Conservation (phyloP, 345 rosid species). For the Raphanus sativus region DNA sequence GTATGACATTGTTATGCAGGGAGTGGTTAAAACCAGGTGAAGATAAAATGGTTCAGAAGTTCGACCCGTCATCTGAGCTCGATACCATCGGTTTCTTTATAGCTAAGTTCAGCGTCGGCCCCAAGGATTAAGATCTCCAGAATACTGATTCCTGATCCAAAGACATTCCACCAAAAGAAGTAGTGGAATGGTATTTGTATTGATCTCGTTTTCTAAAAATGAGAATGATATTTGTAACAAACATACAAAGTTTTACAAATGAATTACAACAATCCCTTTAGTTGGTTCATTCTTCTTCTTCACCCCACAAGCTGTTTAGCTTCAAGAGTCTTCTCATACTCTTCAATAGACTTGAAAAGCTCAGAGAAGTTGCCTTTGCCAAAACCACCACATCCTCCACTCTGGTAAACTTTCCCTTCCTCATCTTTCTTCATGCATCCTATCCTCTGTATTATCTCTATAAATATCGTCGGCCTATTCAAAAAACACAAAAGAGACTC, state of each 20-base stretch:
- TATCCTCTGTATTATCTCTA: slow-evolving; percentile 89
- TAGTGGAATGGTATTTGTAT: slow-evolving; percentile 15
- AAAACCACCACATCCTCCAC: slow-evolving; percentile 94
- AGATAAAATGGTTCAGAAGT: slow-evolving; percentile 87
- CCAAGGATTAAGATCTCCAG: slow-evolving; percentile 34
- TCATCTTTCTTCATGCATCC: slow-evolving; percentile 81
- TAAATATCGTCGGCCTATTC: slow-evolving; percentile 86
- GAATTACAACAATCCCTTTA: not conserved
- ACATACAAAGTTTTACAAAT: slow-evolving; percentile 4
- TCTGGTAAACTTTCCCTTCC: slow-evolving; percentile 68
- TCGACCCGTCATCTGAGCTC: slow-evolving; percentile 81
- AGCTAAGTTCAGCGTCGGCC: slow-evolving; percentile 74
- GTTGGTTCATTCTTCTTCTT: slow-evolving; percentile 1
- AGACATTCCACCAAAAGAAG: too few relatives aligned
- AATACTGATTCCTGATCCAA: not conserved
- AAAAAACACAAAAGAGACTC: not conserved
- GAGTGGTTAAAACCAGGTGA: slow-evolving; percentile 96
- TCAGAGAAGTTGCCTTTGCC: slow-evolving; percentile 95
- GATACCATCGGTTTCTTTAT: slow-evolving; percentile 96
- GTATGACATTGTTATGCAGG: slow-evolving; percentile 44
- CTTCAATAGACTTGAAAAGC: slow-evolving; percentile 93
- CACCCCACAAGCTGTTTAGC: slow-evolving; percentile 43
- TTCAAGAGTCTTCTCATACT: slow-evolving; percentile 84
- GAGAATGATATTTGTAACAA: not conserved
- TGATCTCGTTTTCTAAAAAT: not conserved